Conservation (phyloP, 2,329 filamentous ascomycete genomes). For the Colletotrichum falcatum region DNA sequence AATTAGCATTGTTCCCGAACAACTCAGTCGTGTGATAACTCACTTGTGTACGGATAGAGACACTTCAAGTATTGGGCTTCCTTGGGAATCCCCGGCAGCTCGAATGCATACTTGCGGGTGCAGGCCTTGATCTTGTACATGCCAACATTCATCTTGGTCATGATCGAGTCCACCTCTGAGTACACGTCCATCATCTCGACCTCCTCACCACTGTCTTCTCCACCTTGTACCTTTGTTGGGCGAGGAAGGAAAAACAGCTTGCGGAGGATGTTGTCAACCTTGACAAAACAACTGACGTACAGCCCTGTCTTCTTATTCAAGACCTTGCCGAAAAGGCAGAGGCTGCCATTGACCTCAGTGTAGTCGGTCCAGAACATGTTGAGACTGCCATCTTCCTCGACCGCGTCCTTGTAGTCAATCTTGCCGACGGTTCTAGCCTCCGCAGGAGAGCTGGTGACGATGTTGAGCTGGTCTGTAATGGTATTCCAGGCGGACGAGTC, state of each 20-base stretch:
- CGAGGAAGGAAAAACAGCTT: conserved; percentile 95
- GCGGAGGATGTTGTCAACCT: conserved; percentile 92
- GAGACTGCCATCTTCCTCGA: conserved; percentile 93
- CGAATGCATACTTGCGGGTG: conserved; percentile 94
- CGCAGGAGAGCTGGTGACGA: conserved; percentile 78
- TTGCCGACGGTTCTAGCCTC: conserved; percentile 80
- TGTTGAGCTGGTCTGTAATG: conserved; percentile 86
- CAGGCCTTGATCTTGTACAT: conserved; percentile 96
- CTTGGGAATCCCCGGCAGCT: conserved; percentile 86
- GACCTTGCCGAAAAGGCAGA: conserved; percentile 97
- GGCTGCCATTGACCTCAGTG: conserved; percentile 87
- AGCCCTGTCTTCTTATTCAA: conserved; percentile 84
- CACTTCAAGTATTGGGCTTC: conserved; percentile 94
- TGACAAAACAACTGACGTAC: conserved; percentile 94
- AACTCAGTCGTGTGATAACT: conserved; percentile 46
- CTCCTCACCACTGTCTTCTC: conserved; percentile 78
- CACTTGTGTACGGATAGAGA: conserved; percentile 92
- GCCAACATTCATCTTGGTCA: conserved; percentile 86
- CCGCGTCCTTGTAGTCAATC: conserved; percentile 82
- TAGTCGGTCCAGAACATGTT: conserved; percentile 99
- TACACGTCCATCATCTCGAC: conserved; percentile 92
- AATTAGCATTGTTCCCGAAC: conserved; percentile 40
- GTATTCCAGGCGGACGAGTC: conserved; percentile 91
- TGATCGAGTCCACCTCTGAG: conserved; percentile 86
- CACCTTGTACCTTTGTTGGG: conserved; percentile 66